These are phyloP conservation scores for Heterobasidion annosum DNA, from an alignment of 1,284 basidiomycete genomes.

Conservation along the genomic window DNA sequence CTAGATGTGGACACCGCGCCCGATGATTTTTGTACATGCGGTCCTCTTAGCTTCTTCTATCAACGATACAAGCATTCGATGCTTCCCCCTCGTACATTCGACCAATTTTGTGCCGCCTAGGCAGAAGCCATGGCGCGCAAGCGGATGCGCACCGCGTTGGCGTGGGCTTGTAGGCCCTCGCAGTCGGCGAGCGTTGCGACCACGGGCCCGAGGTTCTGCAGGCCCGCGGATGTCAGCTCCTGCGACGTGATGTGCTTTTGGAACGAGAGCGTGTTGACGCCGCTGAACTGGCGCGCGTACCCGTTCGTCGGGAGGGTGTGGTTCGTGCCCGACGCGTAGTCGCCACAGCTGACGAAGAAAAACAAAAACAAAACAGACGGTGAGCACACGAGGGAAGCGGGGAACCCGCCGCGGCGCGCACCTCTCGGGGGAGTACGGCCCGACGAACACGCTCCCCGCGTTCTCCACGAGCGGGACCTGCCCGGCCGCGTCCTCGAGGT, in stretches of 20 bases:
- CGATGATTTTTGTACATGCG: too few relatives aligned
- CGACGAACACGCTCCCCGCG: constrained; percentile 95
- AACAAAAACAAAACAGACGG: neutral
- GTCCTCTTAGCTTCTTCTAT: too few relatives aligned
- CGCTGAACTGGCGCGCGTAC: constrained; percentile 95
- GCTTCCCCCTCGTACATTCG: too few relatives aligned
- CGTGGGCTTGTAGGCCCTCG: constrained; percentile 93
- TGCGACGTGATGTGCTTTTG: constrained; percentile 99
- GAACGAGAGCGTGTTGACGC: constrained; percentile 96
- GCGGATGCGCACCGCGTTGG: constrained; percentile 76
- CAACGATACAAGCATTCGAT: too few relatives aligned
- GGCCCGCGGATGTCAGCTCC: constrained; percentile 76
- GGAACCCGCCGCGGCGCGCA: constrained; percentile 25
- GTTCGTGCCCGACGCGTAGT: constrained; percentile 98
- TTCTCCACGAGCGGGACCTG: constrained; percentile 72
- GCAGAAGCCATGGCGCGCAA: constrained; percentile 18
- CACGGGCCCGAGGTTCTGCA: constrained; percentile 77
- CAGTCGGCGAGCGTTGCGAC: constrained; percentile 91
- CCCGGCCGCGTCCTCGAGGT: constrained; percentile 65
- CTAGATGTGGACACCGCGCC: neutral
- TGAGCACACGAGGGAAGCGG: neutral
- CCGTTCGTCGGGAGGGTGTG: constrained; percentile 95
- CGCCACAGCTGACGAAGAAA: constrained; percentile 69
- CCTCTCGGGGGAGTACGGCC: constrained; percentile 92
- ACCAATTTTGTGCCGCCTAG: too few relatives aligned